These are phyloP conservation scores for Lipomyces sp. DNA, from an alignment of 805 yeast species.

Conservation along the genomic window DNA sequence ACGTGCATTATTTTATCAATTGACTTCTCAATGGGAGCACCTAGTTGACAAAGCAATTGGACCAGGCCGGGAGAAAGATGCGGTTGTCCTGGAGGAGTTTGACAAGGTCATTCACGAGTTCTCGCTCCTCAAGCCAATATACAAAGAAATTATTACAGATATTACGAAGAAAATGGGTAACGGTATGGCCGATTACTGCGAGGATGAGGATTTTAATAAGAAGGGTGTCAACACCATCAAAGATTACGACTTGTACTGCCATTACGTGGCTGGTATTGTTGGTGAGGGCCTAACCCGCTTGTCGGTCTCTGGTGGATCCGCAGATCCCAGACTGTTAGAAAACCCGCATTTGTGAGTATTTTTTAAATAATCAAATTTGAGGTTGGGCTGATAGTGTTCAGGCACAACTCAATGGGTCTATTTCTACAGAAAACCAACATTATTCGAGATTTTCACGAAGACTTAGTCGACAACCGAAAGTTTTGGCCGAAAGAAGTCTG, in stretches of 20 bases:
- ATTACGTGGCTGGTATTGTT: constrained; percentile 96
- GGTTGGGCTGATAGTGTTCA: not conserved
- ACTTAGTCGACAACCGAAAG: constrained; percentile 85
- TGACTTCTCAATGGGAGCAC: not conserved
- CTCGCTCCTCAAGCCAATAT: constrained; percentile 71
- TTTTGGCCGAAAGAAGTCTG: constrained; percentile 97
- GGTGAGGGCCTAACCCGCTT: constrained; percentile 93
- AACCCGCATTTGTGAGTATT: constrained; percentile 53
- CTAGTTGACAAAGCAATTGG: constrained; percentile 15
- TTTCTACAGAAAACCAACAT: constrained; percentile 95
- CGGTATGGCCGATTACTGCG: constrained; percentile 92
- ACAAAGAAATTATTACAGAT: constrained; percentile 76
- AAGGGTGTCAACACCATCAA: constrained; percentile 77
- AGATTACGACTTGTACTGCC: constrained; percentile 91
- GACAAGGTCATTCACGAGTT: constrained; percentile 70
- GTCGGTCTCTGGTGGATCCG: constrained; percentile 75
- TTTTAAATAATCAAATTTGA: too few species aligned
- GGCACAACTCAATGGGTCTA: constrained; percentile 87
- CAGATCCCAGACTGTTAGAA: constrained; percentile 57
- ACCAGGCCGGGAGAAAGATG: constrained; percentile 78
- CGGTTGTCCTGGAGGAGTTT: constrained; percentile 80
- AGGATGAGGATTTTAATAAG: constrained; percentile 74
- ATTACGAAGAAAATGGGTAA: constrained; percentile 89
- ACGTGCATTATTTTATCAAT: constrained; percentile 5
- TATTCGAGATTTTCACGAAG: constrained; percentile 93